Evolutionary conservation across 345 rosid species (phyloP), one percentile per base, ranked within the genome.

Genomic region (Raphanus sativus): DNA sequence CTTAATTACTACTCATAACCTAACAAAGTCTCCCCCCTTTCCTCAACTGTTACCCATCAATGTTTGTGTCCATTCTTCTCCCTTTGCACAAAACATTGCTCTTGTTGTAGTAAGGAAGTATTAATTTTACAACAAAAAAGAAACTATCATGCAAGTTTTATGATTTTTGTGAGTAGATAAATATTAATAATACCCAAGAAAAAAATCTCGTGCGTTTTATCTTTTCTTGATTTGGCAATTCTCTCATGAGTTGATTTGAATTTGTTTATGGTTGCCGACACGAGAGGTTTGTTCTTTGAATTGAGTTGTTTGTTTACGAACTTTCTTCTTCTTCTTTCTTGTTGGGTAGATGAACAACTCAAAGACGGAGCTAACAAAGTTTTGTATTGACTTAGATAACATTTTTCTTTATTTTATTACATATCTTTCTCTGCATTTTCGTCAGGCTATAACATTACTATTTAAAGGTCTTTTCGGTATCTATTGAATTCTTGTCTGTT

Each of bases 341-440:
- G 62, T 68, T 63, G 24, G 75, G 79, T 79, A 56, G 82, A 79
- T 79, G 78, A 79, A 63, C 82, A 74, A 79, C 74, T 69, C 69
- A 55, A 54, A 68, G 79, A 74, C 82, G 82, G 82, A 79, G 82
- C 82, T 74, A 79, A 74, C 82, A 69, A 79, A 74, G 75, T 63
- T 58, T 69, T 60, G 45, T 25, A 34, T 21, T 21, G 21, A 21
- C 21, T 21, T 21, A 21, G 21, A 21, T 21, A 21, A 21, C 21
- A 21, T 21, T 21, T 21, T 21, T 21, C 21, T 21, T 21, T 21
- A 21, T 21, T 21, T 64, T 77, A 21, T 48, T 48, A 4, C 16
- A 13, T 4, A 45, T 45, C 13, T 45, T 13, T 45, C 6, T 48
- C 21, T 21, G 21, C 21, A 21, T 21, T 48, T 16, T 48, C 54